Evolutionary conservation across 2,329 filamentous ascomycete species (phyloP).

Genomic region (Pseudocercospora cruenta): DNA sequence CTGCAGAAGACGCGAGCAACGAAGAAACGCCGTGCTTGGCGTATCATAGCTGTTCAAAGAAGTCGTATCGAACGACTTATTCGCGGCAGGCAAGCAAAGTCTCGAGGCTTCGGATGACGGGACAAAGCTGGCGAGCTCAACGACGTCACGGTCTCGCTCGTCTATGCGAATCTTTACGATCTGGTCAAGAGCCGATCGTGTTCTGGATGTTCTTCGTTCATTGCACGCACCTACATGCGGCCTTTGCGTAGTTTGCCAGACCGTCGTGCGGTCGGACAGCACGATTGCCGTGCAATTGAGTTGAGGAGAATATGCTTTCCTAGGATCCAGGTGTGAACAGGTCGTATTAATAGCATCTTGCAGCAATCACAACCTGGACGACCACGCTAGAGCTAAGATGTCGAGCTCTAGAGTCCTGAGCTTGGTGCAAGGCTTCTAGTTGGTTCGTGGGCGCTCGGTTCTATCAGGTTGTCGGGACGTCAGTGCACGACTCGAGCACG

Average conservation of each 20-base stretch:
- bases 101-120: background rate
- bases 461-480: background rate
- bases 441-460: background rate
- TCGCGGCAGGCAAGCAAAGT: background rate
- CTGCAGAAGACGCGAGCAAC: background rate
- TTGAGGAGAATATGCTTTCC: constrained; percentile 1
- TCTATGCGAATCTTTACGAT: background rate
- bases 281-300: background rate
- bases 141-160: background rate
- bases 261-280: background rate
- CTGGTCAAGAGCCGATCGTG: background rate
- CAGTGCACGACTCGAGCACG: background rate
- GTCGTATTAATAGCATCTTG: background rate
- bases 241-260: background rate
- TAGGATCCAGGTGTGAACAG: background rate
- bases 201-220: background rate
- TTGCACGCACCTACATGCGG: background rate
- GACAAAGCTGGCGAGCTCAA: background rate
- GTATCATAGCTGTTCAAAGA: background rate
- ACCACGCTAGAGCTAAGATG: background rate
- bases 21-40: background rate
- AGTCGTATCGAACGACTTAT: background rate
- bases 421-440: background rate
- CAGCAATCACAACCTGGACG: background rate
- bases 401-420: background rate